Conservation (phyloP, 306 rosid genomes). For the Cercis canadensis region DNA sequence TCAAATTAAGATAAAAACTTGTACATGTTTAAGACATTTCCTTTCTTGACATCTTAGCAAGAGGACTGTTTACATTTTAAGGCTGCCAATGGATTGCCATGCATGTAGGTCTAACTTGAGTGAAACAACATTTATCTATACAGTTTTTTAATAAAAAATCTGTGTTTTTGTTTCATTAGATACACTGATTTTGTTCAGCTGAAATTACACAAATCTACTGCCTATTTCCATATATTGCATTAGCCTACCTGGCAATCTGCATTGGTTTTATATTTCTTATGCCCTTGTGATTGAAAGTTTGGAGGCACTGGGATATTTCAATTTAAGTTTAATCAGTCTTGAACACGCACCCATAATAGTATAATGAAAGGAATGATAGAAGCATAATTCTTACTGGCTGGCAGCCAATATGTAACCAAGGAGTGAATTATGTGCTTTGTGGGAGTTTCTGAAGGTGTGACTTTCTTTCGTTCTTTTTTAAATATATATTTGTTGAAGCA, state of each 20-base stretch:
- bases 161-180: too few species aligned
- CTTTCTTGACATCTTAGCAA: background rate
- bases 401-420: background rate
- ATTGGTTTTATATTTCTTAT: background rate
- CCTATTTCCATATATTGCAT: too few species aligned
- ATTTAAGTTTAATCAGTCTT: too few species aligned
- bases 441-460: constrained; percentile 5
- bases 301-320: background rate
- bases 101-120: background rate
- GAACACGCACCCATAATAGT: too few species aligned
- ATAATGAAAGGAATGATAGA: constrained; percentile 5
- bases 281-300: background rate
- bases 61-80: background rate
- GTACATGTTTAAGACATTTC: too few species aligned
- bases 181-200: too few species aligned
- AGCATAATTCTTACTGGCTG: constrained; percentile 12
- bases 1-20: background rate
- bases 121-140: too few species aligned
- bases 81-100: constrained; percentile 11
- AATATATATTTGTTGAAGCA: constrained; percentile 10
- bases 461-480: background rate
- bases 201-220: too few species aligned
- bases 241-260: too few species aligned
- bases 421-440: background rate
- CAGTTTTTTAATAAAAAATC: too few species aligned